Conservation (phyloP, 2,329 filamentous ascomycete species). For the Alternaria arborescens region DNA sequence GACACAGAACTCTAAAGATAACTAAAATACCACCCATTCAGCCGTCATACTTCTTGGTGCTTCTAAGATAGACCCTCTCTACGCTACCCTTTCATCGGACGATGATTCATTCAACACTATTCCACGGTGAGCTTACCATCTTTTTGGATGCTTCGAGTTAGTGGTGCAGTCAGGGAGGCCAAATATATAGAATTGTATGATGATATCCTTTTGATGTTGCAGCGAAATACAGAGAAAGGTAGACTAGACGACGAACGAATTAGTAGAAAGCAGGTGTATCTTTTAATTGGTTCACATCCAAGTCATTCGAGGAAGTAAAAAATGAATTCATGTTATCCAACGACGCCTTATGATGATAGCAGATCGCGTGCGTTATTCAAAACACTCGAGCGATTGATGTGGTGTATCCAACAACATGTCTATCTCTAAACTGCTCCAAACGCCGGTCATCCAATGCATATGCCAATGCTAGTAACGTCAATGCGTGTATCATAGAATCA, state of each 20-base stretch:
- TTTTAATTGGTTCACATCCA: background rate
- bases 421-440: background rate
- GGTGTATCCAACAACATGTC: slow-evolving; percentile 1
- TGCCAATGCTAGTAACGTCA: background rate
- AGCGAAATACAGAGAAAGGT: too few species aligned
- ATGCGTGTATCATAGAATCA: slow-evolving; percentile 7
- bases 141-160: background rate
- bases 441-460: slow-evolving; percentile 1
- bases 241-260: background rate
- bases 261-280: background rate
- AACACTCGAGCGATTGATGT: background rate
- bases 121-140: background rate
- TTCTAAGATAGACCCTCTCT: background rate
- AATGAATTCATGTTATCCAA: background rate
- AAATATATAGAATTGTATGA: too few species aligned
- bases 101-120: background rate
- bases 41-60: background rate
- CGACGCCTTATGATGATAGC: background rate
- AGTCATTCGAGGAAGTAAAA: background rate
- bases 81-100: too few species aligned
- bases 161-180: too few species aligned
- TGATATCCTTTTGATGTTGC: background rate
- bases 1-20: too few species aligned
- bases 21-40: too few species aligned
- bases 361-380: background rate